Percentiles rank a stretch among this genome's conserved stretches.
Conservation (phyloP, 306 rosid species). For the Canavalia gladiata region DNA sequence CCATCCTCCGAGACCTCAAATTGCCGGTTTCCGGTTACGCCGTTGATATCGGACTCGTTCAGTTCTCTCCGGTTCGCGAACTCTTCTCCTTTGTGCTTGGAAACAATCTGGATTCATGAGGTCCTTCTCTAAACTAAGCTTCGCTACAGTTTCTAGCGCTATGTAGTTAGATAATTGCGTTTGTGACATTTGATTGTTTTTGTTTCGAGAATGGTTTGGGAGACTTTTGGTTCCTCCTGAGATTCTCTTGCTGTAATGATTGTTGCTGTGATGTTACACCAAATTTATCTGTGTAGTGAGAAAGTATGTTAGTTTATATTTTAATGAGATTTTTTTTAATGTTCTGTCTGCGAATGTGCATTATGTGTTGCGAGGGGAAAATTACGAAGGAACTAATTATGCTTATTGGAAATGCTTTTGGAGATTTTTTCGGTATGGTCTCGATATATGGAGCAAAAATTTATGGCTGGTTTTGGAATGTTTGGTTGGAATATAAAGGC, state of each 20-base stretch:
- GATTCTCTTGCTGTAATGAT: conserved; percentile 32
- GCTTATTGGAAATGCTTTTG: not conserved
- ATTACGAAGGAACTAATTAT: not conserved
- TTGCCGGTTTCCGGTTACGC: conserved; percentile 91
- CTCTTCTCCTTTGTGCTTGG: conserved; percentile 86
- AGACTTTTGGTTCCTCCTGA: conserved; percentile 29
- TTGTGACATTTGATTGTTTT: conserved; percentile 40
- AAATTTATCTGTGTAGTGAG: not conserved
- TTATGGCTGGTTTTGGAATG: conserved; percentile 22
- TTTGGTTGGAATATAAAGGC: not conserved
- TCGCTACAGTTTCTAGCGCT: no score
- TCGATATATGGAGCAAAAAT: not conserved
- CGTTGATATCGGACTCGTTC: conserved; percentile 80
- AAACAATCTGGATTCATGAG: conserved; percentile 63
- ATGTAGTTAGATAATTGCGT: conserved; percentile 33
- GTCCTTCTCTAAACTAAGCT: not conserved
- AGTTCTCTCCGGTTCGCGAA: conserved; percentile 88
- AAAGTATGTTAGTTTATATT: conserved; percentile 7
- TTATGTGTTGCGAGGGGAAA: not conserved
- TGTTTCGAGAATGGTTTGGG: conserved; percentile 14
- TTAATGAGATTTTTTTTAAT: not conserved
- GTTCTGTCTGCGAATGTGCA: not conserved
- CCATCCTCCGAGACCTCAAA: conserved; percentile 80
- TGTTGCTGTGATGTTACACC: not conserved
- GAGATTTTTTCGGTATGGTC: not conserved